Evolutionary conservation across 768 basidiomycete species (phyloP).

Genomic region (Tremella yokohamensis): DNA sequence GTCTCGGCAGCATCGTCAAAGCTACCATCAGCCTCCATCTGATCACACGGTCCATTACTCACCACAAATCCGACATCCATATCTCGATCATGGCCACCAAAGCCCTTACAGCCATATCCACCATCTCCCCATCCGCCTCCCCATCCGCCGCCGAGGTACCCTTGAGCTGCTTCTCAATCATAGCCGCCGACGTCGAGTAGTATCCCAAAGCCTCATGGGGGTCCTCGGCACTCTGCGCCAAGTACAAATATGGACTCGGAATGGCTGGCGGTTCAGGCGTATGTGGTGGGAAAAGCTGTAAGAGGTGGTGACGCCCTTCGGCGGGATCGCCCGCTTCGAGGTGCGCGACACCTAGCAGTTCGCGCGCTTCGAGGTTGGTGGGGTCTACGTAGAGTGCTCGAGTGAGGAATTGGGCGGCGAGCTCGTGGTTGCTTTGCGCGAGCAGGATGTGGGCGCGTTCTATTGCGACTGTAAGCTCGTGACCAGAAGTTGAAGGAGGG

Average conservation of each 20-base stretch:
- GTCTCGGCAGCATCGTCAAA: conserved; percentile 76
- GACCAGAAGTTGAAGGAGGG: not conserved
- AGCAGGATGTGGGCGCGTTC: conserved; percentile 78
- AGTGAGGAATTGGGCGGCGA: conserved; percentile 68
- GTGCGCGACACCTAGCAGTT: conserved; percentile 73
- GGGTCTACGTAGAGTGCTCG: conserved; percentile 67
- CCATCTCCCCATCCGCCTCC: conserved; percentile 49
- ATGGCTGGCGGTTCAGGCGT: conserved; percentile 52
- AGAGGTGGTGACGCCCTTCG: conserved; percentile 57
- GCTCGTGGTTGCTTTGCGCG: conserved; percentile 76
- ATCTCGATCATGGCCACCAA: conserved; percentile 87
- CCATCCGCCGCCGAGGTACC: conserved; percentile 58
- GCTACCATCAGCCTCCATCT: conserved; percentile 52
- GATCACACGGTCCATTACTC: conserved; percentile 29
- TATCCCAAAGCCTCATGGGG: conserved; percentile 68
- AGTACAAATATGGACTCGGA: conserved; percentile 78
- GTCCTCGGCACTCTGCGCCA: conserved; percentile 78
- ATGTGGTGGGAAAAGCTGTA: conserved; percentile 58
- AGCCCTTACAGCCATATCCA: conserved; percentile 68
- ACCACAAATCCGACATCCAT: conserved; percentile 97
- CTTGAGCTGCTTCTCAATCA: conserved; percentile 52
- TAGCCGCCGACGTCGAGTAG: conserved; percentile 59
- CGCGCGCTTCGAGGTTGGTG: conserved; percentile 65
- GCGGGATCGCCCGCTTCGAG: conserved; percentile 71
- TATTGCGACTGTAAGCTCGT: not conserved